Percentiles rank a stretch among this genome's conserved stretches.
phyloP scores from a whole-genome alignment of 1,139 yeast genomes.

The Oligophagozyma castellii region DNA sequence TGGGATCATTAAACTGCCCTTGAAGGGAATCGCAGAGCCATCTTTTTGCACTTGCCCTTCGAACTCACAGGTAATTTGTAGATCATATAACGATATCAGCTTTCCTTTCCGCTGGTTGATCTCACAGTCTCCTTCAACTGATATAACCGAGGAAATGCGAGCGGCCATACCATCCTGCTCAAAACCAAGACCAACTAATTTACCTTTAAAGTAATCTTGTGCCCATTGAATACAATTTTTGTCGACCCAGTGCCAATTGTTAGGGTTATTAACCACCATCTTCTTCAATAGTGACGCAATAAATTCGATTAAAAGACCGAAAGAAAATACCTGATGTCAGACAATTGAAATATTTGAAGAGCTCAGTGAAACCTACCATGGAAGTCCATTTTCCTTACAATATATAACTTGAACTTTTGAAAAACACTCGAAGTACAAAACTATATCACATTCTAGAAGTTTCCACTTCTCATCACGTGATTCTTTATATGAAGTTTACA shows the following conservation, averaged over 20 bases:
- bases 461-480: no score
- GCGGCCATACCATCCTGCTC: slow-evolving; percentile 27
- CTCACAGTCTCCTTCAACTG: slow-evolving; percentile 89
- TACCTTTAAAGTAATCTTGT: slow-evolving; percentile 52
- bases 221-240: slow-evolving; percentile 94
- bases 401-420: no score
- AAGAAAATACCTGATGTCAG: no score
- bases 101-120: slow-evolving; percentile 96
- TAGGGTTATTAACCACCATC: slow-evolving; percentile 65
- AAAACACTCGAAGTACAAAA: no score
- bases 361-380: no score
- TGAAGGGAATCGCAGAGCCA: slow-evolving; percentile 25
- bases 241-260: slow-evolving; percentile 98
- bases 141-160: slow-evolving; percentile 40
- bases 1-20: slow-evolving; percentile 72
- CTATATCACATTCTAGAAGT: no score
- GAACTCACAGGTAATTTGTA: slow-evolving; percentile 51
- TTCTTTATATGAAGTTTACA: no score
- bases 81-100: slow-evolving; percentile 80
- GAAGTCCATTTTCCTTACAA: no score
- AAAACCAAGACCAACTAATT: slow-evolving; percentile 38
- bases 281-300: no score
- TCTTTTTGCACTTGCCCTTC: slow-evolving; percentile 29
- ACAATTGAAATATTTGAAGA: no score
- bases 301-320: no score